These are phyloP conservation scores for Naematelia encephala DNA, from an alignment of 768 basidiomycete species.

Conservation along the genomic window DNA sequence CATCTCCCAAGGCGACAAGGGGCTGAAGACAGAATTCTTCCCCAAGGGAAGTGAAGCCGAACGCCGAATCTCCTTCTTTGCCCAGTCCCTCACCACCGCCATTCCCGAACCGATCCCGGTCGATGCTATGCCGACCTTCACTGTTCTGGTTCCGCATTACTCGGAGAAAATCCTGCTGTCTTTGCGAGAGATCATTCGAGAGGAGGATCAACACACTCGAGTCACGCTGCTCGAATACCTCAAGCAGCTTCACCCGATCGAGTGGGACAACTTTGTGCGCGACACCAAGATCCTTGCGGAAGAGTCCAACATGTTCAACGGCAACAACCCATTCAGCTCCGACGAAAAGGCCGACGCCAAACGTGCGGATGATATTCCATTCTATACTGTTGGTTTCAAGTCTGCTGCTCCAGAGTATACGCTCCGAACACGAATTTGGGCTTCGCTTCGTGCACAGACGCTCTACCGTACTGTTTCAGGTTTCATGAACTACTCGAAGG, in stretches of 20 bases:
- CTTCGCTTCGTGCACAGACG: slow-evolving; percentile 95
- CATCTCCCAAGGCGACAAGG: slow-evolving; percentile 88
- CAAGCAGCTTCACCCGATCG: slow-evolving; percentile 94
- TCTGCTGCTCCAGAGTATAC: slow-evolving; percentile 98
- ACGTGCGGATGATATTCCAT: slow-evolving; percentile 88
- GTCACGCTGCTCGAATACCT: slow-evolving; percentile 97
- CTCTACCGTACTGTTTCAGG: slow-evolving; percentile 98
- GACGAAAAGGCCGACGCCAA: slow-evolving; percentile 70
- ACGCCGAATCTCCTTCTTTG: slow-evolving; percentile 97
- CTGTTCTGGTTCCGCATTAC: slow-evolving; percentile 96
- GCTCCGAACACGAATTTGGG: slow-evolving; percentile 97
- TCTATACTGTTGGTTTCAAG: slow-evolving; percentile 99
- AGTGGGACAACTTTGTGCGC: slow-evolving; percentile 99
- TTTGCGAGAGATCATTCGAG: slow-evolving; percentile 94
- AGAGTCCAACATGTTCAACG: slow-evolving; percentile 79
- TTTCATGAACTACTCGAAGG: slow-evolving; percentile 99
- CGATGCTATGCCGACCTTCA: slow-evolving; percentile 99
- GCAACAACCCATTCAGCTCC: slow-evolving; percentile 58
- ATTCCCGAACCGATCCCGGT: slow-evolving; percentile 91
- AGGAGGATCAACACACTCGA: slow-evolving; percentile 94
- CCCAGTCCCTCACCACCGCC: slow-evolving; percentile 92
- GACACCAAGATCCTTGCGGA: slow-evolving; percentile 99
- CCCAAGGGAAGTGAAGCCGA: slow-evolving; percentile 91
- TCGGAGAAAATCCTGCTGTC: slow-evolving; percentile 98
- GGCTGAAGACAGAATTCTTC: slow-evolving; percentile 85